phyloP scores from a whole-genome alignment of 2,329 filamentous ascomycete genomes.

The Microascus cirrosus region DNA sequence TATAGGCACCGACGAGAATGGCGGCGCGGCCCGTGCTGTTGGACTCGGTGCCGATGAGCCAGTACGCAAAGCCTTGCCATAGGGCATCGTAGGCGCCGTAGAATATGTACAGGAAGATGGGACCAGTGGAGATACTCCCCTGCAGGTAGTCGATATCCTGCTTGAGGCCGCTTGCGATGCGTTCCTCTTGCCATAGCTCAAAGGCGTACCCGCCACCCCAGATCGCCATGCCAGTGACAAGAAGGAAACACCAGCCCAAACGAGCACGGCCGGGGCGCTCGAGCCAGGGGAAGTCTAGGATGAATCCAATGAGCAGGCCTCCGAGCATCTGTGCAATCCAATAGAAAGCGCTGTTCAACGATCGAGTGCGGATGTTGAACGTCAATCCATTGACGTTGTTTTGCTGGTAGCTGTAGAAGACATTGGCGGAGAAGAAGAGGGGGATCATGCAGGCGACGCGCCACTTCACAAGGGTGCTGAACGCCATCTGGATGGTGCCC shows the following conservation, averaged over 20 bases:
- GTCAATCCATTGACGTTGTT: slow-evolving; percentile 42
- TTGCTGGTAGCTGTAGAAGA: slow-evolving; percentile 46
- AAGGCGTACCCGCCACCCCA: slow-evolving; percentile 80
- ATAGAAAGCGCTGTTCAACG: slow-evolving; percentile 66
- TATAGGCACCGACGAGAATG: slow-evolving; percentile 87
- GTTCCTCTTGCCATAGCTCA: slow-evolving; percentile 49
- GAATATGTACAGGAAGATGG: slow-evolving; percentile 84
- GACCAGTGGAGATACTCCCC: slow-evolving; percentile 52
- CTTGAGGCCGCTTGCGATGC: slow-evolving; percentile 21
- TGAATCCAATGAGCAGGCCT: slow-evolving; percentile 60
- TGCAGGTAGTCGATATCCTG: slow-evolving; percentile 50
- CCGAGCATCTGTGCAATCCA: slow-evolving; percentile 70
- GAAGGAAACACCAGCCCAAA: slow-evolving; percentile 46
- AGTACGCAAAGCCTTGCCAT: slow-evolving; percentile 88
- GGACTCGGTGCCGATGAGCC: slow-evolving; percentile 87
- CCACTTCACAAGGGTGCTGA: slow-evolving; percentile 59
- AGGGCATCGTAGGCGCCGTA: slow-evolving; percentile 83
- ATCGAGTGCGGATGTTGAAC: slow-evolving; percentile 42
- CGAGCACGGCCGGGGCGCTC: slow-evolving; percentile 59
- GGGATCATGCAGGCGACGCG: slow-evolving; percentile 62
- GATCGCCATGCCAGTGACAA: slow-evolving; percentile 61
- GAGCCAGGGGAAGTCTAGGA: slow-evolving; percentile 50
- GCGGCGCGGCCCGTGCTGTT: slow-evolving; percentile 88
- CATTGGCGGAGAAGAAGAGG: slow-evolving; percentile 43
- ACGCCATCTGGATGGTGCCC: slow-evolving; percentile 64